These are phyloP conservation scores for Xylaria palmicola DNA, from an alignment of 495 filamentous ascomycete species.

Conservation along the genomic window DNA sequence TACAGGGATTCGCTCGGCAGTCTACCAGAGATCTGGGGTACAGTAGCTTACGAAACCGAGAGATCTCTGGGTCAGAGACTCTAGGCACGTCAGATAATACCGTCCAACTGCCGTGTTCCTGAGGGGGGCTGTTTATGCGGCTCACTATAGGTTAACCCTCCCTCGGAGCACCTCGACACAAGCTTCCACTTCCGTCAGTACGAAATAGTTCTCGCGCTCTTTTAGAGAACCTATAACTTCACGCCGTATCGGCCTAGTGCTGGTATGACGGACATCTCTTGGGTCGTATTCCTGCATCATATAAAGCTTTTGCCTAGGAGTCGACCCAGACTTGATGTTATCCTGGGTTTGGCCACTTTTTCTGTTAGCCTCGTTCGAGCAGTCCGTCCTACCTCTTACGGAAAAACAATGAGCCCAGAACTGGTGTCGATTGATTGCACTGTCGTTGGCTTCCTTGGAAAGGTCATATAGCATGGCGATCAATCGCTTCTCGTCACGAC, in stretches of 20 bases:
- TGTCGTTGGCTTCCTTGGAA: background rate
- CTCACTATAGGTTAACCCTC: slow-evolving; percentile 10
- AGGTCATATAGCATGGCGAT: slow-evolving; percentile 1
- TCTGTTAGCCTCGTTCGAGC: background rate
- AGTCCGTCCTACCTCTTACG: slow-evolving; percentile 6
- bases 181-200: slow-evolving; percentile 4
- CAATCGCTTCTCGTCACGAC: background rate
- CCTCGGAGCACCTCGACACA: background rate
- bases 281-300: slow-evolving; percentile 11
- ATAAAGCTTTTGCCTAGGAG: slow-evolving; percentile 7
- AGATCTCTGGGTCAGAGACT: slow-evolving; percentile 14
- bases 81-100: slow-evolving; percentile 4
- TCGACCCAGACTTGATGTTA: background rate
- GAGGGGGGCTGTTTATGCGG: slow-evolving; percentile 9
- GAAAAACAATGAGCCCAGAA: background rate
- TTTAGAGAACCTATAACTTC: background rate
- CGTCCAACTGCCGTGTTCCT: slow-evolving; percentile 16
- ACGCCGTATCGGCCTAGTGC: background rate
- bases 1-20: slow-evolving; percentile 4
- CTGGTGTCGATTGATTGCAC: background rate
- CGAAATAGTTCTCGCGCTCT: background rate
- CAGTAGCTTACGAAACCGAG: slow-evolving; percentile 10
- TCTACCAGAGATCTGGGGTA: slow-evolving; percentile 16
- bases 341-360: slow-evolving; percentile 9
- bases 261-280: background rate